Percentiles rank a stretch among this genome's conserved stretches.
Evolutionary conservation across 164 flowering plant species (phyloP).

Genomic region (Annona cherimola): DNA sequence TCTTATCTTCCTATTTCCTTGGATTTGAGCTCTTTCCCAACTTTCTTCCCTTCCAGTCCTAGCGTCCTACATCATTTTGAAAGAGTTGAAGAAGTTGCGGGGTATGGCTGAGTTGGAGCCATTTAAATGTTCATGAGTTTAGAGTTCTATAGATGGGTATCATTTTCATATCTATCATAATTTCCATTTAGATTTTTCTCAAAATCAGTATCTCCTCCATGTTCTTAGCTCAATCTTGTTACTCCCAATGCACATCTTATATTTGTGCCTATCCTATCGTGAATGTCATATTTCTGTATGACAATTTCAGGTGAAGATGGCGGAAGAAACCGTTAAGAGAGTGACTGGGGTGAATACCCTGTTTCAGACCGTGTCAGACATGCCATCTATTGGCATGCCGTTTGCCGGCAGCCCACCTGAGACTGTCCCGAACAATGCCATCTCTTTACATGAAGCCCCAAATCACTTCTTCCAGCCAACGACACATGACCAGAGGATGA

Average conservation of each 20-base stretch:
- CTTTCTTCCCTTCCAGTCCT: too few species aligned
- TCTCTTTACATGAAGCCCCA: slow-evolving; percentile 56
- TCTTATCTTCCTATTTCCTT: too few species aligned
- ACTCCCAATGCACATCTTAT: background rate
- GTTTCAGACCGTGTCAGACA: slow-evolving; percentile 60
- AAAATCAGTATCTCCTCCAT: too few species aligned
- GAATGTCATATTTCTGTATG: background rate
- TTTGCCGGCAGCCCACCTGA: slow-evolving; percentile 60
- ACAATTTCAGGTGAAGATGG: slow-evolving; percentile 78
- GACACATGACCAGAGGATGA: slow-evolving; percentile 28
- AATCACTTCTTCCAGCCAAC: slow-evolving; percentile 40
- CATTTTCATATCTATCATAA: too few species aligned
- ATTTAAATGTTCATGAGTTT: too few species aligned
- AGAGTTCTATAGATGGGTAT: too few species aligned
- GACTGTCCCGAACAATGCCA: slow-evolving; percentile 61
- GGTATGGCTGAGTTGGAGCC: too few species aligned
- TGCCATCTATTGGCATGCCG: slow-evolving; percentile 43
- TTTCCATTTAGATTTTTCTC: too few species aligned
- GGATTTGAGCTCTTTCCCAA: too few species aligned
- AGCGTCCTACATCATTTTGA: too few species aligned
- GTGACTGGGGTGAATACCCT: slow-evolving; percentile 70
- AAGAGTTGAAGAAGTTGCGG: too few species aligned
- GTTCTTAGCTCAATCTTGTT: too few species aligned
- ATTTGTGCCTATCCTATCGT: background rate
- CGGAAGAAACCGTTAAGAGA: slow-evolving; percentile 84